Evolutionary conservation across 805 yeast genomes (phyloP).

Genomic region (Geotrichum ghanense): DNA sequence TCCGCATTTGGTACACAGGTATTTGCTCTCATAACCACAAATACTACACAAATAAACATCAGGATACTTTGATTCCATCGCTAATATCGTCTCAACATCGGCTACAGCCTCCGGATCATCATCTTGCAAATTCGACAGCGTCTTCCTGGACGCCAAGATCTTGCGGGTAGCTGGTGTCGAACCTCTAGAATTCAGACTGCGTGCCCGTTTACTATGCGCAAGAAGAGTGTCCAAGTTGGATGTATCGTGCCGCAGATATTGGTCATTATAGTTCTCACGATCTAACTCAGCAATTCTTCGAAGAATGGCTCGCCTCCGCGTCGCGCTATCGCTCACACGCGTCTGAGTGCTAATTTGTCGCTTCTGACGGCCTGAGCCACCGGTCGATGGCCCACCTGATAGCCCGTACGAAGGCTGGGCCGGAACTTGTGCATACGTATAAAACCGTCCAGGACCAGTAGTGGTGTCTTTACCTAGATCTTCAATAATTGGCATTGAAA

Average conservation of each 20-base stretch:
- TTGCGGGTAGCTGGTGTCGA: conserved; percentile 24
- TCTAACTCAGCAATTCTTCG: conserved; percentile 23
- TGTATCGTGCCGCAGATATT: conserved; percentile 21
- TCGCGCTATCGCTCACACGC: background rate
- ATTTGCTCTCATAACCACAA: conserved; percentile 30
- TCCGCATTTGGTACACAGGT: conserved; percentile 28
- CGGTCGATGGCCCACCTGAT: background rate
- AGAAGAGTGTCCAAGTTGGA: conserved; percentile 15
- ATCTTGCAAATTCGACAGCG: conserved; percentile 29
- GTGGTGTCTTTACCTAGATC: background rate
- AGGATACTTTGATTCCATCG: conserved; percentile 28
- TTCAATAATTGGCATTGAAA: background rate
- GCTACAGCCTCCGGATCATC: conserved; percentile 28
- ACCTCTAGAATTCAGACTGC: conserved; percentile 6
- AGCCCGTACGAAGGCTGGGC: background rate
- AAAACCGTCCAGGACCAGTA: background rate
- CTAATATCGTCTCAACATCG: conserved; percentile 20
- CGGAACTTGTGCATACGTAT: background rate
- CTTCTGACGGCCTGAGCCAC: background rate
- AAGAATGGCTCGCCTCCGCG: conserved; percentile 13
- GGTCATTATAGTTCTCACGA: conserved; percentile 27
- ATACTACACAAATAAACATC: conserved; percentile 25
- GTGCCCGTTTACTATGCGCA: conserved; percentile 3
- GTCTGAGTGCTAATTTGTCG: background rate
- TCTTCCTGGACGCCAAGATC: conserved; percentile 28